Evolutionary conservation across 257 asterid species (phyloP).

Genomic region (Nicotiana paniculata): DNA sequence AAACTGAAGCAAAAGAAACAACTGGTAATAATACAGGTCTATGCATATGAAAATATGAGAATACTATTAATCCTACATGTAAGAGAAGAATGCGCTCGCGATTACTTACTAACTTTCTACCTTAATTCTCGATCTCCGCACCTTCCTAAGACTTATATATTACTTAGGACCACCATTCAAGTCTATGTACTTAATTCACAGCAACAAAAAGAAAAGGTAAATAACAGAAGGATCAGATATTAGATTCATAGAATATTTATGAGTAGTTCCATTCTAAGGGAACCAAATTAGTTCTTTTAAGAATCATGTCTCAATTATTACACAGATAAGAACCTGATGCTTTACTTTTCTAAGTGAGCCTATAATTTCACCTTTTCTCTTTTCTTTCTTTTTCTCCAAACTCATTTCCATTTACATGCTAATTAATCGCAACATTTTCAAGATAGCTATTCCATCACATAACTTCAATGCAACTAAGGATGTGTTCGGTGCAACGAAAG

Average conservation of each 20-base stretch:
- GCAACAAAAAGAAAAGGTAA: not conserved
- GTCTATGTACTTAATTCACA: not conserved
- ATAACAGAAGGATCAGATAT: slow-evolving; percentile 19
- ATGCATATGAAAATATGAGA: no score
- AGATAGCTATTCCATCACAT: not conserved
- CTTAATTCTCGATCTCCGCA: no score
- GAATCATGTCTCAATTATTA: slow-evolving; percentile 32
- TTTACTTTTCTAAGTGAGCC: slow-evolving; percentile 22
- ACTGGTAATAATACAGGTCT: no score
- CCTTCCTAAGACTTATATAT: no score
- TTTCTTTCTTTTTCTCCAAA: not conserved
- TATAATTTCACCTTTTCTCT: slow-evolving; percentile 14
- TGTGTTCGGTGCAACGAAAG: no score
- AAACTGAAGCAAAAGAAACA: no score
- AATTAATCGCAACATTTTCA: not conserved
- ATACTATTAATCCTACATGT: no score
- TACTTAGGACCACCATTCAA: not conserved
- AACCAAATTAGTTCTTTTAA: slow-evolving; percentile 15
- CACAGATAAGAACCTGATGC: slow-evolving; percentile 58
- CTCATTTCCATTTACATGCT: not conserved
- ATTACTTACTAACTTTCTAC: no score
- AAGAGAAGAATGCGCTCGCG: no score
- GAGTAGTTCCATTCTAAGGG: slow-evolving; percentile 12
- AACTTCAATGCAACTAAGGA: not conserved
- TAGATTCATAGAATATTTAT: slow-evolving; percentile 25